Percentiles rank a stretch among this genome's conserved stretches.
phyloP scores from a whole-genome alignment of 2,329 filamentous ascomycete species.

The Huntiella moniliformis region DNA sequence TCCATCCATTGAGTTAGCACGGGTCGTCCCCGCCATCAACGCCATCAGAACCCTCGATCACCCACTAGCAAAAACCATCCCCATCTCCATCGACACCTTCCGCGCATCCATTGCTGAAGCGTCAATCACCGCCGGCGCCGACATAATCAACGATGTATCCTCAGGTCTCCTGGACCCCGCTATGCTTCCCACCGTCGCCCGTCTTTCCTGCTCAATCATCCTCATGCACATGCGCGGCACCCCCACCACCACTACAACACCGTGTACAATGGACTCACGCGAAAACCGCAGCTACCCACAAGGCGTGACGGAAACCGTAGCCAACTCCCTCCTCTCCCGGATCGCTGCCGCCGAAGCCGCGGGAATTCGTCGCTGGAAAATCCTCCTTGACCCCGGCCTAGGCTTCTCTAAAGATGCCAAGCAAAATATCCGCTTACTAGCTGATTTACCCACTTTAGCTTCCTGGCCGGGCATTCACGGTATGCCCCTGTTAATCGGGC shows the following conservation, averaged over 20 bases:
- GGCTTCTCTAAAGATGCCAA: slow-evolving; percentile 74
- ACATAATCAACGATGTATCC: slow-evolving; percentile 90
- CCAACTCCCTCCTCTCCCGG: slow-evolving; percentile 47
- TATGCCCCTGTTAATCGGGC: slow-evolving; percentile 75
- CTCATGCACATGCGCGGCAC: slow-evolving; percentile 85
- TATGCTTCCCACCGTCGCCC: slow-evolving; percentile 69
- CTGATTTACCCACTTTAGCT: slow-evolving; percentile 44
- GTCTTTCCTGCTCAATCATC: slow-evolving; percentile 56
- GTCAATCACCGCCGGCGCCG: slow-evolving; percentile 59
- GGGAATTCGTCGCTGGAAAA: slow-evolving; percentile 79
- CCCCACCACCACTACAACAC: slow-evolving; percentile 24
- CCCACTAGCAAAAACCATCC: slow-evolving; percentile 41
- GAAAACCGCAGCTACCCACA: slow-evolving; percentile 46
- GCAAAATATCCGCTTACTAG: slow-evolving; percentile 68
- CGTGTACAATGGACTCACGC: slow-evolving; percentile 47
- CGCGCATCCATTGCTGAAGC: slow-evolving; percentile 63
- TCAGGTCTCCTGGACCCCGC: slow-evolving; percentile 57
- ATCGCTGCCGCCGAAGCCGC: slow-evolving; percentile 58
- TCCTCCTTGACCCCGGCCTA: slow-evolving; percentile 82
- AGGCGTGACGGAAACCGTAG: slow-evolving; percentile 47
- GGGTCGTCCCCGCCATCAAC: slow-evolving; percentile 62
- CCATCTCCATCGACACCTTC: slow-evolving; percentile 85
- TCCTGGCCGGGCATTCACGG: slow-evolving; percentile 44
- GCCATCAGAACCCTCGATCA: slow-evolving; percentile 42
- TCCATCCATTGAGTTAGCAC: slow-evolving; percentile 52